Evolutionary conservation across 495 filamentous ascomycete genomes (phyloP).

Genomic region (Recurvomyces mirabilis): DNA sequence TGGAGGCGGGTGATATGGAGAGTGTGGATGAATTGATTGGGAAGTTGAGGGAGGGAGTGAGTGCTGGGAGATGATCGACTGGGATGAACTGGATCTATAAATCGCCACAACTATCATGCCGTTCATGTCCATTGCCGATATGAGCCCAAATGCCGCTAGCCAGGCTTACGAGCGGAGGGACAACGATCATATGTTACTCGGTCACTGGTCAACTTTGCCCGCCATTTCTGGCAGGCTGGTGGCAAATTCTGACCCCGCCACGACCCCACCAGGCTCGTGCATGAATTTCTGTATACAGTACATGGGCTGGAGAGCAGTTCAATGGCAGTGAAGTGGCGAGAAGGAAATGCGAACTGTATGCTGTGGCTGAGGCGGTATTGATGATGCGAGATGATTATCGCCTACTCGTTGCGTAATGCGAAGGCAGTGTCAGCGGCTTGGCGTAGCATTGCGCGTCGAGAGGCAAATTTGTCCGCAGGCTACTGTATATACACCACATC

Average conservation of each 20-base stretch:
- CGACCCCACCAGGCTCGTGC: too few species aligned
- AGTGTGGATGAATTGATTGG: slow-evolving; percentile 62
- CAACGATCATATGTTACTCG: too few species aligned
- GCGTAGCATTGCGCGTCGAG: background rate
- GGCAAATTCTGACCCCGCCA: too few species aligned
- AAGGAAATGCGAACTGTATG: background rate
- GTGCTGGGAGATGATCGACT: slow-evolving; percentile 4
- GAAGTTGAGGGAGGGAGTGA: slow-evolving; percentile 49
- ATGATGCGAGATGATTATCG: background rate
- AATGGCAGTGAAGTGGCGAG: background rate
- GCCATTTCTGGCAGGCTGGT: too few species aligned
- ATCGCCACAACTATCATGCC: too few species aligned
- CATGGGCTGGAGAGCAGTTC: too few species aligned
- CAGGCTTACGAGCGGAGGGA: too few species aligned
- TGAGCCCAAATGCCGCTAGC: too few species aligned
- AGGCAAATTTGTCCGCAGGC: background rate
- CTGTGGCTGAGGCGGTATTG: background rate
- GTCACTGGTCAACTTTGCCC: too few species aligned
- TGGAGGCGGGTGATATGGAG: slow-evolving; percentile 76
- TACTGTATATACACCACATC: background rate
- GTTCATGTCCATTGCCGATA: too few species aligned
- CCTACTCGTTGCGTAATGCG: slow-evolving; percentile 5
- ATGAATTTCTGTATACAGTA: too few species aligned
- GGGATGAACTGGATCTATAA: background rate
- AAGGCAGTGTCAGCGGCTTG: slow-evolving; percentile 4